Evolutionary conservation across 1,284 basidiomycete genomes (phyloP).

Genomic region (Ganoderma lucidum): DNA sequence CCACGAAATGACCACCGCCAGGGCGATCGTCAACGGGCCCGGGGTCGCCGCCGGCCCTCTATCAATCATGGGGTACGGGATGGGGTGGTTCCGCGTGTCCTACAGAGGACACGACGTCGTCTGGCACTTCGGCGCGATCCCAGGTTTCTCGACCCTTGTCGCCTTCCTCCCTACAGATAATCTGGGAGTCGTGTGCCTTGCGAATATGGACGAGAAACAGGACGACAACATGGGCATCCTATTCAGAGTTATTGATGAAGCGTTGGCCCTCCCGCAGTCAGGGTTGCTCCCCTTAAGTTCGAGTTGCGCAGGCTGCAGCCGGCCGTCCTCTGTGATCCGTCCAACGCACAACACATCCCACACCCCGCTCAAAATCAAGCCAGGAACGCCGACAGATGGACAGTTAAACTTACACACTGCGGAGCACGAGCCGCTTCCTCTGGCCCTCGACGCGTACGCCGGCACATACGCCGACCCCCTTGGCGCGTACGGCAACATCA

Average conservation of each 20-base stretch:
- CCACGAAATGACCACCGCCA: constrained; percentile 39
- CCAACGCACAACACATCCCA: background rate
- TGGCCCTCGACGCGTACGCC: constrained; percentile 23
- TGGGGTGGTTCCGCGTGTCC: constrained; percentile 40
- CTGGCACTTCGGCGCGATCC: constrained; percentile 26
- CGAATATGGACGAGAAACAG: constrained; percentile 51
- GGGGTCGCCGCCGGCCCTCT: constrained; percentile 1
- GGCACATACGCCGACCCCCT: constrained; percentile 46
- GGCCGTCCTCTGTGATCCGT: constrained; percentile 2
- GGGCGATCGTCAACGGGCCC: constrained; percentile 34
- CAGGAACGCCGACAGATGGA: background rate
- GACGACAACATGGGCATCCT: constrained; percentile 39
- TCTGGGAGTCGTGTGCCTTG: constrained; percentile 50
- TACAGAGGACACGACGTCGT: constrained; percentile 39
- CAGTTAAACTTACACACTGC: background rate
- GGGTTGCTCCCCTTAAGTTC: background rate
- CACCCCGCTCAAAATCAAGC: background rate
- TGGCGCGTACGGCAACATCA: constrained; percentile 43
- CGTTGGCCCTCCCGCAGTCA: constrained; percentile 22
- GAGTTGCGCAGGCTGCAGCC: background rate
- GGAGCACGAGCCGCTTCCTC: constrained; percentile 9
- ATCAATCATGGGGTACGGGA: constrained; percentile 40
- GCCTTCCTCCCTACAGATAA: constrained; percentile 41
- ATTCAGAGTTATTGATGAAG: constrained; percentile 29
- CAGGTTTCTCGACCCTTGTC: constrained; percentile 50